phyloP scores from a whole-genome alignment of 305 asterid species.

The Fraxinus xanthoxyloides region DNA sequence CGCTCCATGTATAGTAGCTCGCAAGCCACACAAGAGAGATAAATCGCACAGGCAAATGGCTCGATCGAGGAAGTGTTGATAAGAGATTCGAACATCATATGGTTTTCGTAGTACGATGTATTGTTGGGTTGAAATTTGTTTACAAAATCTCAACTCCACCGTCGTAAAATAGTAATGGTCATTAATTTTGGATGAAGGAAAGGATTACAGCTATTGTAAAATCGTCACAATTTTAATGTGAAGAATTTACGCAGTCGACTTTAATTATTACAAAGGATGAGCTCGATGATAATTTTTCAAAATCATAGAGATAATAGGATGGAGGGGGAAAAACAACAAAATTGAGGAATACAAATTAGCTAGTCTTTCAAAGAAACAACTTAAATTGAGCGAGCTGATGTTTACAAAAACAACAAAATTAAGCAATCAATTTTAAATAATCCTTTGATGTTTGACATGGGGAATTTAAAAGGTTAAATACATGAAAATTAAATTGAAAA shows the following conservation, averaged over 20 bases:
- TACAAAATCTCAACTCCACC: neutral
- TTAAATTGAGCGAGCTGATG: conserved; percentile 1
- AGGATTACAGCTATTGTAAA: neutral
- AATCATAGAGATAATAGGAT: neutral
- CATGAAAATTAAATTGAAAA: conserved; percentile 21
- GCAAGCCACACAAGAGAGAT: too few species aligned
- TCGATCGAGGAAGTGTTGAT: too few species aligned
- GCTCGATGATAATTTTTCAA: too few species aligned
- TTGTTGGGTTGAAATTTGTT: neutral
- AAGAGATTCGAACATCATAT: neutral
- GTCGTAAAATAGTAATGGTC: neutral
- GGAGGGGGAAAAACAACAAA: neutral
- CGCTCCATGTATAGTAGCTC: neutral
- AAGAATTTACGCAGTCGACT: neutral
- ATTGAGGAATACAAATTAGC: conserved; percentile 3
- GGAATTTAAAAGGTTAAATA: conserved; percentile 28
- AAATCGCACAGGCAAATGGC: too few species aligned
- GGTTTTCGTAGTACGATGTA: neutral
- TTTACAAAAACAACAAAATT: conserved; percentile 17
- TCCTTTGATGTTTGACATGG: conserved; percentile 21
- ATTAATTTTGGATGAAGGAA: neutral
- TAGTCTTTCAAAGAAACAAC: conserved; percentile 29
- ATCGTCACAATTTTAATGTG: neutral
- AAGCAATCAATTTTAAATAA: conserved; percentile 27
- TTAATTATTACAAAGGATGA: too few species aligned